A percentile compares a stretch with the other conserved stretches of the same genome.
These are phyloP conservation scores for Lepiota venenata DNA, from an alignment of 768 basidiomycete species.

Conservation along the genomic window DNA sequence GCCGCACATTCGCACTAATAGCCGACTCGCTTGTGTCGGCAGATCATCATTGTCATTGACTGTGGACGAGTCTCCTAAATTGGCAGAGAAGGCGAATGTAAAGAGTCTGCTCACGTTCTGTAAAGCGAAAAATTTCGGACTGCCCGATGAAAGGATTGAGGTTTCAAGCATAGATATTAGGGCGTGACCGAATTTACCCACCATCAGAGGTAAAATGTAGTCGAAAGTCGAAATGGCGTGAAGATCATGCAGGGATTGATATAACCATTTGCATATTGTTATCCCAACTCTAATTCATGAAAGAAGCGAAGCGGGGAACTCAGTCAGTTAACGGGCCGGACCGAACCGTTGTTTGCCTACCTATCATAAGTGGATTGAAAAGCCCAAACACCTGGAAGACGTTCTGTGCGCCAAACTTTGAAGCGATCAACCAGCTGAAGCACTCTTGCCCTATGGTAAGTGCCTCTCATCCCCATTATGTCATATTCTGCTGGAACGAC, in stretches of 20 bases:
- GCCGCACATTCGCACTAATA: constrained; percentile 83
- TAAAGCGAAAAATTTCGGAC: constrained; percentile 75
- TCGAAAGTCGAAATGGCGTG: constrained; percentile 77
- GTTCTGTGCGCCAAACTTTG: constrained; percentile 64
- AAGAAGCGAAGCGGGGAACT: background rate
- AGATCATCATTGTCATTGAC: constrained; percentile 78
- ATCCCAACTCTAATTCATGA: constrained; percentile 48
- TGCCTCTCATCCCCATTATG: constrained; percentile 71
- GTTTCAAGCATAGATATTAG: background rate
- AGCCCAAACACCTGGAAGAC: constrained; percentile 71
- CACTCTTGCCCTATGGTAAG: constrained; percentile 58
- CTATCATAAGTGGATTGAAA: constrained; percentile 87
- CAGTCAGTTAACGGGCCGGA: background rate
- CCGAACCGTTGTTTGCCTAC: constrained; percentile 26
- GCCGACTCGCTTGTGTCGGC: constrained; percentile 54
- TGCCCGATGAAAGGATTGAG: constrained; percentile 22
- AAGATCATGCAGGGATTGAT: constrained; percentile 69
- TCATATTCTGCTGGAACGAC: constrained; percentile 53
- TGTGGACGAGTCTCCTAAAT: constrained; percentile 18
- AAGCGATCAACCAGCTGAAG: constrained; percentile 60
- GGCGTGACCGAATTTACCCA: constrained; percentile 26
- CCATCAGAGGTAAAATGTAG: constrained; percentile 80
- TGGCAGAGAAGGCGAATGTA: background rate
- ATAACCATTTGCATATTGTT: constrained; percentile 75
- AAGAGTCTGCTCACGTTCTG: constrained; percentile 46